Evolutionary conservation across 768 basidiomycete species (phyloP), one percentile per base, ranked within the genome.

Genomic region (Pulveroboletus sp.): DNA sequence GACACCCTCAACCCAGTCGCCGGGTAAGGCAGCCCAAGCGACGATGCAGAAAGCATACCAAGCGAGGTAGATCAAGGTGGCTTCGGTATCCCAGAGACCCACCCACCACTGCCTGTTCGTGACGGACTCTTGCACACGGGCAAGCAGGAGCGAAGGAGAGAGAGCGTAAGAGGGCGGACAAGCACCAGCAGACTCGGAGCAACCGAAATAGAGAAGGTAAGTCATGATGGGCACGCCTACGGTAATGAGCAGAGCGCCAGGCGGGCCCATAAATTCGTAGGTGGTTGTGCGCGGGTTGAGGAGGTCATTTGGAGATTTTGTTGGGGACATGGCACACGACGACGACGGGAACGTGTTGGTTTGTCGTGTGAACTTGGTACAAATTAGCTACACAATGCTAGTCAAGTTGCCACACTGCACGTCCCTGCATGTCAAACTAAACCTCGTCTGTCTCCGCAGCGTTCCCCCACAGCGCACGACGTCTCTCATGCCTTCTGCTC

Each of bases 41-140:
- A 80, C 69, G 40, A 97, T 78, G 55, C 82, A 86, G 67, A 87
- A 98, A n/a, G 80, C 71, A 68, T 97, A 97, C 94, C 95, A 99
- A 1, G 68, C 90, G 35, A 87, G 64, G 70, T 97, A 98, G 14
- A 87, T 76, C 19, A 82, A 57, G 2, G 79, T 60, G 0, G 93
- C 93, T 49, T 94, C 72, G 0, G 80, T 79, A 59, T 97, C 94
- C 86, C 90, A 97, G 2, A 97, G 76, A 17, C 73, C 67, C 38
- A 72, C 75, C 85, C 89, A 94, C 80, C 81, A 93, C 16, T 70
- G 62, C 6, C 62, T 53, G 56, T 70, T 68, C 6, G 76, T 71
- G 8, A 90, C 52, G 0, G 83, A 69, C 16, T 72, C 59, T 25
- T 75, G 53, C 43, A 85, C 65, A 53, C 66, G 69, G 36, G 75